Conservation (phyloP, 495 filamentous ascomycete species). For the Ascobolus immersus region DNA sequence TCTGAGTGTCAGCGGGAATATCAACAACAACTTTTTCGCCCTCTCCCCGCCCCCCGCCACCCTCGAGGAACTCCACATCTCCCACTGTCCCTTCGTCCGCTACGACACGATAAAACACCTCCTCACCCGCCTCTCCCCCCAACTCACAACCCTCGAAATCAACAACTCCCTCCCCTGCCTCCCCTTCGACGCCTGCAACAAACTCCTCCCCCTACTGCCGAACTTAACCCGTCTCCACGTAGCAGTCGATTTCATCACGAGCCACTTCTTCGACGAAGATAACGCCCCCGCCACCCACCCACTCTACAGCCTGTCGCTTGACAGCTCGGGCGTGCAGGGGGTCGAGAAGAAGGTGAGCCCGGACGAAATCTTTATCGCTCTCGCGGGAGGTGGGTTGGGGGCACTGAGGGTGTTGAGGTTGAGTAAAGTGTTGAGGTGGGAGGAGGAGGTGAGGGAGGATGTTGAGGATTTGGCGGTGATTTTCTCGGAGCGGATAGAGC, state of each 20-base stretch:
- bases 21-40: constrained; percentile 21
- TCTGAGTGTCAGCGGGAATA: constrained; percentile 22
- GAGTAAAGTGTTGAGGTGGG: constrained; percentile 17
- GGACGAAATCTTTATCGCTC: constrained; percentile 16
- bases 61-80: constrained; percentile 17
- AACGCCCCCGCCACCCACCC: constrained; percentile 15
- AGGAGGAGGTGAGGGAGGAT: constrained; percentile 4
- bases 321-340: constrained; percentile 14
- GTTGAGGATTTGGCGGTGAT: constrained; percentile 18
- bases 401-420: constrained; percentile 18
- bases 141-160: constrained; percentile 14
- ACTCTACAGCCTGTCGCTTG: constrained; percentile 17
- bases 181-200: constrained; percentile 16
- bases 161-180: constrained; percentile 15
- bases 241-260: constrained; percentile 19
- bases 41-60: constrained; percentile 16
- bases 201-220: constrained; percentile 16
- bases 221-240: constrained; percentile 16
- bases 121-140: constrained; percentile 9
- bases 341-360: constrained; percentile 16
- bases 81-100: constrained; percentile 17
- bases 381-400: constrained; percentile 16
- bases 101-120: constrained; percentile 6
- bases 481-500: too few relatives aligned
- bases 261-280: constrained; percentile 15